phyloP scores from a whole-genome alignment of 2,329 filamentous ascomycete genomes.

The Emergomyces africanus region DNA sequence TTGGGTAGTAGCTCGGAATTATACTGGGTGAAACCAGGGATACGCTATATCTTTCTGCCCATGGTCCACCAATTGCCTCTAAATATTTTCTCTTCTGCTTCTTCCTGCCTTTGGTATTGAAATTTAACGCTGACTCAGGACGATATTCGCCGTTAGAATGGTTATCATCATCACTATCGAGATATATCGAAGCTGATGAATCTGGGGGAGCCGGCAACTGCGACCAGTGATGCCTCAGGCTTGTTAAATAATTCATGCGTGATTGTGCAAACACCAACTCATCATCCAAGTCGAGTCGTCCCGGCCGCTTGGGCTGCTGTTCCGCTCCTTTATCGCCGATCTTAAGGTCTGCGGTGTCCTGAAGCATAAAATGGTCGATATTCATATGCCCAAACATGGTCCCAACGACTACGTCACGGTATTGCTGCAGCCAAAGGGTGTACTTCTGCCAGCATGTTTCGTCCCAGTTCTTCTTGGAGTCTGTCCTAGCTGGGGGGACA shows the following conservation, averaged over 20 bases:
- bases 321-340: constrained; percentile 32
- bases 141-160: constrained; percentile 9
- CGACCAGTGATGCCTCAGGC: constrained; percentile 66
- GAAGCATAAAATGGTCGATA: constrained; percentile 89
- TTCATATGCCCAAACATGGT: constrained; percentile 94
- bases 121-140: constrained; percentile 24
- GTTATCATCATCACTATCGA: constrained; percentile 11
- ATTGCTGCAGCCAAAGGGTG: constrained; percentile 78
- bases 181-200: constrained; percentile 11
- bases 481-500: constrained; percentile 78
- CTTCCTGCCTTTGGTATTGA: constrained; percentile 33
- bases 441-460: constrained; percentile 99
- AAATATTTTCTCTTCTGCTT: constrained; percentile 42
- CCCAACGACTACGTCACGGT: constrained; percentile 73
- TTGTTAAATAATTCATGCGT: constrained; percentile 67
- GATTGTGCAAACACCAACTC: constrained; percentile 52
- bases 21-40: constrained; percentile 74
- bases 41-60: constrained; percentile 72
- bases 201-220: constrained; percentile 49
- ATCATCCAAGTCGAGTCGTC: constrained; percentile 18
- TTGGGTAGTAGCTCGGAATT: constrained; percentile 86
- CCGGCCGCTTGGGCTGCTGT: constrained; percentile 8
- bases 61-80: constrained; percentile 62
- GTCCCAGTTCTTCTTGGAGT: constrained; percentile 80
- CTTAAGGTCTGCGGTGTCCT: constrained; percentile 68